A percentile compares a stretch with the other conserved stretches of the same genome.
Conservation (phyloP, 2,329 filamentous ascomycete species). For the Aspergillus pseudoviridinutans region DNA sequence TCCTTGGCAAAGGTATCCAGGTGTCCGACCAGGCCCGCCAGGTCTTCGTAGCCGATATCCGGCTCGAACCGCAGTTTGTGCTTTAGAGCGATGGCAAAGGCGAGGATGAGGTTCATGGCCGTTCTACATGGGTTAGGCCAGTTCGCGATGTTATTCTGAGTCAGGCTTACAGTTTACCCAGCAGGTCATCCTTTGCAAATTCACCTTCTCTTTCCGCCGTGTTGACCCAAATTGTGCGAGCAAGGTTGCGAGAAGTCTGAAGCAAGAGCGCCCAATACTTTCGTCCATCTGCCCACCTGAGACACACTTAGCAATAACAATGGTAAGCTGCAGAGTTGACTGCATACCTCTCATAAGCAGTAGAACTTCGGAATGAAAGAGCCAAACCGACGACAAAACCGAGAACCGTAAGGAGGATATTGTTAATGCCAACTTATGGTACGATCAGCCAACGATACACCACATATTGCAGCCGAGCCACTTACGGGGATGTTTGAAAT, state of each 20-base stretch:
- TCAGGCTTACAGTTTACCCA: conserved; percentile 58
- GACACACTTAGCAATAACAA: neutral
- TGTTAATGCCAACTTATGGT: conserved; percentile 53
- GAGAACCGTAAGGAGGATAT: conserved; percentile 68
- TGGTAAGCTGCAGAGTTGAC: neutral
- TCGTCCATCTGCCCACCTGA: conserved; percentile 57
- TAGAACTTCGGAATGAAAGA: conserved; percentile 72
- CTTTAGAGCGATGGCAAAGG: conserved; percentile 73
- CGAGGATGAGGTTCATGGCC: conserved; percentile 71
- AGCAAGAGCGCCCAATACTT: conserved; percentile 59
- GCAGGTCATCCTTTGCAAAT: conserved; percentile 60
- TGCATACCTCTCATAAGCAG: conserved; percentile 65
- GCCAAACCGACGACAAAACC: conserved; percentile 78
- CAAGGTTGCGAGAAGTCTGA: conserved; percentile 54
- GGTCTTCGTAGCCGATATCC: conserved; percentile 70
- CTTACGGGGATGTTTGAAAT: conserved; percentile 41
- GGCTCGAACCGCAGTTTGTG: conserved; percentile 82
- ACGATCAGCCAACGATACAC: conserved; percentile 5
- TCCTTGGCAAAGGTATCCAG: conserved; percentile 70
- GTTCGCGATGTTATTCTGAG: neutral
- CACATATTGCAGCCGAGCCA: neutral
- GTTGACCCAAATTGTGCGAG: conserved; percentile 80
- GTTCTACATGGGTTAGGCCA: conserved; percentile 35
- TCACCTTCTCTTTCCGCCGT: conserved; percentile 57
- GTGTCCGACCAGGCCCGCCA: conserved; percentile 65